Conservation (phyloP, 2,329 filamentous ascomycete genomes). For the Blastomyces gilchristii region DNA sequence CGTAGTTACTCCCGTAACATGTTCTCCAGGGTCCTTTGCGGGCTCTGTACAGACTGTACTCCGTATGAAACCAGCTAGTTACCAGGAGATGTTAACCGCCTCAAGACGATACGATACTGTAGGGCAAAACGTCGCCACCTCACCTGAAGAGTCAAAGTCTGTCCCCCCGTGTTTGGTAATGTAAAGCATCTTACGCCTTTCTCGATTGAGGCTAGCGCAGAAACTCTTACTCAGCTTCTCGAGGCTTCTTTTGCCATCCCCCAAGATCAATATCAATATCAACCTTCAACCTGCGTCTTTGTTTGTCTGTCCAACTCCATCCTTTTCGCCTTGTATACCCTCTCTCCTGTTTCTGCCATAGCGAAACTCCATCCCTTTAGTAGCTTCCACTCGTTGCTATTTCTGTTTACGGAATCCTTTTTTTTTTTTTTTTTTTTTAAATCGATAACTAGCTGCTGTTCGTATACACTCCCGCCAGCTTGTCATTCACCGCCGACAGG, state of each 20-base stretch:
- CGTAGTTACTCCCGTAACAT: no score
- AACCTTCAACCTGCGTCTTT: conserved; percentile 1
- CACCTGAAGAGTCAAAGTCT: no score
- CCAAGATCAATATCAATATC: background rate
- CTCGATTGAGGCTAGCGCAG: conserved; percentile 3
- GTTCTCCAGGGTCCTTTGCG: no score
- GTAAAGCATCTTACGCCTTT: background rate
- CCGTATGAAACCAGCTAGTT: no score
- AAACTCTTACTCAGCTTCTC: background rate
- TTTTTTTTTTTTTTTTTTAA: background rate
- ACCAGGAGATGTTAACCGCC: no score
- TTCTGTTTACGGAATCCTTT: background rate
- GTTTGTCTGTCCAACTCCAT: background rate
- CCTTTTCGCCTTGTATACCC: background rate
- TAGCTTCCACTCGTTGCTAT: background rate
- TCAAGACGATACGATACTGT: no score
- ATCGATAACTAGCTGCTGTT: background rate
- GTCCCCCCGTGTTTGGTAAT: background rate
- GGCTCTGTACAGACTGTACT: no score
- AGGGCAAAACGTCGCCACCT: no score
- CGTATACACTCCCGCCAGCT: background rate
- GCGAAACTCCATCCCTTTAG: background rate
- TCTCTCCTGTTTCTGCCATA: background rate
- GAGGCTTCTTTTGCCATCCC: conserved; percentile 4
- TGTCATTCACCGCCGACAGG: background rate